Percentiles rank a stretch among this genome's conserved stretches.
Evolutionary conservation across 2,329 filamentous ascomycete genomes (phyloP).

Genomic region (Fusarium nurragi): DNA sequence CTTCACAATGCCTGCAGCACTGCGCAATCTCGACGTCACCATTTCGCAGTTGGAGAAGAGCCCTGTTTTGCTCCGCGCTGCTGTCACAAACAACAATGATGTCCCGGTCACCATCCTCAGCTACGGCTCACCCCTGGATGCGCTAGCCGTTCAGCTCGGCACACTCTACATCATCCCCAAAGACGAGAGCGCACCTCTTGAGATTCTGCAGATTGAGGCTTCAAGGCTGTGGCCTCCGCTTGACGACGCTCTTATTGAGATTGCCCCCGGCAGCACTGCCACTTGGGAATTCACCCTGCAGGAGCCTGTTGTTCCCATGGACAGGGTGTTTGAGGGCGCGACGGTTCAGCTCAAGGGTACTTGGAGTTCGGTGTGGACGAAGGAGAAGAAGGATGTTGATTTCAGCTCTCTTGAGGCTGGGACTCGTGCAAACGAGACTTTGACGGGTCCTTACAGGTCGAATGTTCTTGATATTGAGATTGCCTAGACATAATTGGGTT

Average conservation of each 20-base stretch:
- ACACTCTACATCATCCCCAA: conserved; percentile 53
- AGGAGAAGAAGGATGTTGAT: conserved; percentile 38
- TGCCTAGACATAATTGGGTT: neutral
- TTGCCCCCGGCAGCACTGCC: conserved; percentile 50
- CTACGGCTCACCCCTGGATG: conserved; percentile 59
- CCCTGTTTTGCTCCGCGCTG: conserved; percentile 50
- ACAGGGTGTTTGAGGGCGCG: conserved; percentile 47
- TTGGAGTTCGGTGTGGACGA: conserved; percentile 50
- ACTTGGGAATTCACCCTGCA: conserved; percentile 51
- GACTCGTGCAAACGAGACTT: conserved; percentile 26
- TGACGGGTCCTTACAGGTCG: conserved; percentile 37
- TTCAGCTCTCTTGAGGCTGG: conserved; percentile 33
- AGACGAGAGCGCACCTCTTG: conserved; percentile 47
- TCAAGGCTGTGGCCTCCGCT: conserved; percentile 54
- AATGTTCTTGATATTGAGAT: conserved; percentile 35
- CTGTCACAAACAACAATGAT: conserved; percentile 53
- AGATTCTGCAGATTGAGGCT: conserved; percentile 51
- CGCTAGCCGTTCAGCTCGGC: conserved; percentile 53
- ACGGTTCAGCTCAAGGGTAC: conserved; percentile 50
- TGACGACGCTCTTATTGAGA: conserved; percentile 51
- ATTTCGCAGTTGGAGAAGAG: conserved; percentile 48
- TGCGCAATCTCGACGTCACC: conserved; percentile 47
- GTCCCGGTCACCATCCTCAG: conserved; percentile 53
- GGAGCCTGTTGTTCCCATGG: conserved; percentile 49
- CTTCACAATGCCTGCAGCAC: conserved; percentile 25